Evolutionary conservation across 495 filamentous ascomycete species (phyloP).

Genomic region (Penicillium maclennaniae): DNA sequence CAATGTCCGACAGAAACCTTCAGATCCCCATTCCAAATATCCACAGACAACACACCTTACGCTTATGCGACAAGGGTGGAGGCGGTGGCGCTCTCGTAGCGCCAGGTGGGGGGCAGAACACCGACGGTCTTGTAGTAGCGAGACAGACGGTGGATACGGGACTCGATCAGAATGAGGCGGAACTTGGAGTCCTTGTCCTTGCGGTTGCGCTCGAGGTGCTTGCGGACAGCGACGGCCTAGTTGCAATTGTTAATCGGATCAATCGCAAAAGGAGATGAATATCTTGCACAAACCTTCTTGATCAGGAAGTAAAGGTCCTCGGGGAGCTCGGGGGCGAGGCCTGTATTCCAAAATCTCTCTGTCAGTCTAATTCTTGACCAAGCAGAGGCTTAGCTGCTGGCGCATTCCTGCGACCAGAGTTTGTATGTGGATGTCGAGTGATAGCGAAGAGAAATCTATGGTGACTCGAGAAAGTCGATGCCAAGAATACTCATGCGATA

Average conservation of each 20-base stretch:
- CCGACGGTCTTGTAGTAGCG: conserved; percentile 99
- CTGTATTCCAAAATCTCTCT: conserved; percentile 79
- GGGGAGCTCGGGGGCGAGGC: conserved; percentile 94
- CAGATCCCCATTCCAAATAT: conserved; percentile 16
- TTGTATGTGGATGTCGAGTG: conserved; percentile 7
- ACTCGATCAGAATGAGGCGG: conserved; percentile 99
- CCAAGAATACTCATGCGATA: conserved; percentile 10
- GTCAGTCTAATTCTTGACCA: conserved; percentile 85
- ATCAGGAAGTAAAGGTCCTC: conserved; percentile 99
- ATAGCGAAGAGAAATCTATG: conserved; percentile 10
- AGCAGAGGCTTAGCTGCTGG: conserved; percentile 73
- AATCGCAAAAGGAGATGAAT: not conserved
- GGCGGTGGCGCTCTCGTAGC: conserved; percentile 74
- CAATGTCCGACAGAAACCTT: conserved; percentile 2
- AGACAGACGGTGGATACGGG: conserved; percentile 96
- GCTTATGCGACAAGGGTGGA: conserved; percentile 53
- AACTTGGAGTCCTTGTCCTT: conserved; percentile 99
- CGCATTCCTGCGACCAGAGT: conserved; percentile 28
- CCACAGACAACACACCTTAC: conserved; percentile 27
- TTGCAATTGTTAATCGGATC: conserved; percentile 3
- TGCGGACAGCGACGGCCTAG: conserved; percentile 95
- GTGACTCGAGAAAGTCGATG: conserved; percentile 5
- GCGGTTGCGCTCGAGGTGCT: conserved; percentile 99
- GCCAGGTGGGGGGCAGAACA: conserved; percentile 97
- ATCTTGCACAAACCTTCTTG: conserved; percentile 77